Base-by-base conservation (phyloP, 495 filamentous ascomycete genomes). In the Podospora sp. region DNA sequence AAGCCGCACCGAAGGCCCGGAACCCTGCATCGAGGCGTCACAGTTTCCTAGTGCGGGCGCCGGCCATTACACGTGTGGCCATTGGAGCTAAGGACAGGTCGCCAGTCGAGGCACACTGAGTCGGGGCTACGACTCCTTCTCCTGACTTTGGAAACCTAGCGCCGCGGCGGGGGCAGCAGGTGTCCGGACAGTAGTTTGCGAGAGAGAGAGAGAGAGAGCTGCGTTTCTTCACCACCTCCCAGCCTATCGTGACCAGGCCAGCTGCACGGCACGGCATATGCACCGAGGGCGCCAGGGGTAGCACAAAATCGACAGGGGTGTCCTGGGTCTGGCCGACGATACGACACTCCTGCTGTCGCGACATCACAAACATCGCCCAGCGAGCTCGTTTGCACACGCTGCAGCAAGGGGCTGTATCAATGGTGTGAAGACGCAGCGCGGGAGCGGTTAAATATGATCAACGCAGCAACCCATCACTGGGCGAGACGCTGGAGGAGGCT, bases 241-340 rank as follows among this genome's bases (percentile, higher is more conserved):
- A 65, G 60, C 68, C 68, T 70, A 70, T 70, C 64, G 50, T 49
- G 52, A 55, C 26, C 25, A 52, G 40, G 20, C 14, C 36, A 24
- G 52, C 62, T 68, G 36, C 58, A 68, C 69, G 69, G 69, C 69
- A 71, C 69, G 69, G 66, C 66, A 69, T 65, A 65, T 69, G 69
- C 69, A 66, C 62, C 62, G 52, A 69, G 50, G 63, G 61, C 26
- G 24, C 51, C 63, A 26, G 29, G 20, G 27, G 50, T 49, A 40
- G 61, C 46, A 52, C 8, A n/a, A n/a, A n/a, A 24, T 9, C 1
- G 61, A 52, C 51, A 57, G 50, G 51, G 63, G 52, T 14, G 14
- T 40, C 20, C 26, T 9, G 60, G 60, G 6, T 51, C 25, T 65
- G 63, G 51, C 56, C 56, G 52, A 57, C 55, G 63, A 57, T 46